A percentile compares a stretch with the other conserved stretches of the same genome.
These are phyloP conservation scores for Trichophaea hybrida DNA, from an alignment of 2,329 filamentous ascomycete genomes.

Conservation along the genomic window DNA sequence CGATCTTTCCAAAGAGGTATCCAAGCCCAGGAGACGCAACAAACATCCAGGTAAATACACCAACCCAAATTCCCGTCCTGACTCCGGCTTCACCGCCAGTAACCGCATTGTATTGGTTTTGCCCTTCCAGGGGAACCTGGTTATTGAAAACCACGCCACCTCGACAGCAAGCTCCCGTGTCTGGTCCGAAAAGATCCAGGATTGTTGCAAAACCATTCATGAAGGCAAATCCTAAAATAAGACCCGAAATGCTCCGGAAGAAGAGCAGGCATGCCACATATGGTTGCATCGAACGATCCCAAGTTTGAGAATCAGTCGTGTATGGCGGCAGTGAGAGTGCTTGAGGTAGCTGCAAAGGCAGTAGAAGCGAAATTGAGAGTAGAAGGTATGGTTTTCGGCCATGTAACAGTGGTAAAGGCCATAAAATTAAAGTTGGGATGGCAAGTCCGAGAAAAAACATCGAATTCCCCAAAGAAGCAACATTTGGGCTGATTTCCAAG, in stretches of 20 bases:
- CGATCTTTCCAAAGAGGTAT: slow-evolving; percentile 54
- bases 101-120: slow-evolving; percentile 11
- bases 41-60: slow-evolving; percentile 64
- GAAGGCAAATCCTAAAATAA: slow-evolving; percentile 57
- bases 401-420: slow-evolving; percentile 61
- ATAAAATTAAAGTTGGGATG: slow-evolving; percentile 53
- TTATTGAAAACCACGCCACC: slow-evolving; percentile 18
- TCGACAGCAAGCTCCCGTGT: slow-evolving; percentile 20
- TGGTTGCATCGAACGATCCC: slow-evolving; percentile 10
- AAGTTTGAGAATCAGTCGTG: slow-evolving; percentile 1
- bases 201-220: slow-evolving; percentile 62
- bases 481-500: slow-evolving; percentile 53
- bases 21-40: slow-evolving; percentile 57
- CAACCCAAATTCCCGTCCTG: slow-evolving; percentile 66
- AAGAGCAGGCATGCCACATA: slow-evolving; percentile 39
- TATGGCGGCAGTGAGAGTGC: slow-evolving; percentile 32
- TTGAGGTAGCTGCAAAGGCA: slow-evolving; percentile 63
- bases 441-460: slow-evolving; percentile 57
- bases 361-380: slow-evolving; percentile 49
- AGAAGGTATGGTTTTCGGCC: slow-evolving; percentile 67
- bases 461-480: slow-evolving; percentile 58
- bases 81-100: slow-evolving; percentile 38
- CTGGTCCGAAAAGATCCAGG: slow-evolving; percentile 54
- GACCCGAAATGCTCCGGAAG: slow-evolving; percentile 50
- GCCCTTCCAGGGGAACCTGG: slow-evolving; percentile 10